Base-by-base conservation (phyloP, 2,329 filamentous ascomycete genomes). In the Dothiorella sarmentorum region DNA sequence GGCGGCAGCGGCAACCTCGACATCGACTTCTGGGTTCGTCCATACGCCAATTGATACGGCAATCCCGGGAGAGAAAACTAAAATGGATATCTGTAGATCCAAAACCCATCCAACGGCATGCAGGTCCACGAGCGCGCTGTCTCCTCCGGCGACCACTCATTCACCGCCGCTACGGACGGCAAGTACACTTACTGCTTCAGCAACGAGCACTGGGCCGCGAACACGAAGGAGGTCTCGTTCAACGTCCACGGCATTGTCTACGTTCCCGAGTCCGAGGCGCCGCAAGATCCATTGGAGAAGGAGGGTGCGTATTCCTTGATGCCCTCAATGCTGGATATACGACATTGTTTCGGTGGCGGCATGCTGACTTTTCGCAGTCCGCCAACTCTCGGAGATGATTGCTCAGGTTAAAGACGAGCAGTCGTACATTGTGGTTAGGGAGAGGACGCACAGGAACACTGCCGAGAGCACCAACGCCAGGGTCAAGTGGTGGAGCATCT, bases 401-500 rank as follows among this genome's bases (percentile, higher is more conserved):
- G 82, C 86, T 64, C 90, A 95, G 76, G 92, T 97, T 75, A 96
- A 96, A 80, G 94, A 97, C 75, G 94, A 99, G 80, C 94, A 99
- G 79, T 85, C 87, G 67, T 99, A 99, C 80, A 97, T 99, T 70
- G 86, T 99, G 63, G 79, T 97, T 60, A 89, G 94, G 67, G 94
- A 99, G 80, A 85, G 27, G 70, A 96, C 90, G 66, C 94, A 99
- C 82, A 85, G 94, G 73, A 99, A 99, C 80, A 99, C 94, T 9
- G 94, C 94, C 64, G 94, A 99, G 81, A 97, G 92, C 83, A 99
- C 94, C 69, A 99, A 99, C 76, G 84, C 86, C 67, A 85, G 94
- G 65, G 94, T 99, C 73, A 99, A 99, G 82, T 99, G 94, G 94
- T 99, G 94, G 94, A 97, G 94, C 76, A 84, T 97, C 68, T 97